Evolutionary conservation across 2,329 filamentous ascomycete species (phyloP), one percentile per base, ranked within the genome.

Genomic region (Xylariaceae sp.): DNA sequence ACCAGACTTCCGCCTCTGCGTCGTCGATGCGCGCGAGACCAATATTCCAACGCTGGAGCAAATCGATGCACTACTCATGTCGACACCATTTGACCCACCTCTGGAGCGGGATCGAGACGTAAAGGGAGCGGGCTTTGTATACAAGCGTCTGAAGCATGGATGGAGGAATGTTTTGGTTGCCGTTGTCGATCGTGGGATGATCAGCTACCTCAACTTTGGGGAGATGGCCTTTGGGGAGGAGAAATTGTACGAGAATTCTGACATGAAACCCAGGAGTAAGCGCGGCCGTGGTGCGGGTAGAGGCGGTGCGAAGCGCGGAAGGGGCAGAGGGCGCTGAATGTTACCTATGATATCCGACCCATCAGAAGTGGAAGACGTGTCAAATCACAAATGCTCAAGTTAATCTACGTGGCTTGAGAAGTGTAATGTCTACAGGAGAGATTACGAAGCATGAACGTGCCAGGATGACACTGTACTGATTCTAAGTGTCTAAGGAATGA

Each of bases 141-240:
- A 95, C 66, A 82, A 86, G 63, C 84, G 89, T 53, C 73, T 97
- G 57, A 93, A 91, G 70, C 85, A 96, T 63, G 94, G 91, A 1
- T 85, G 87, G 68, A 82, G 90, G 58, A 94, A 90, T 69, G 88
- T 94, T 31, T 76, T 97, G 33, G 69, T 99, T 19, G 94, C 92
- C 0, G 82, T 97, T 2, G 91, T 97, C 33, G 94, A 97, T 67
- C 82, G 90, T 57, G 94, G 94, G 0, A 79, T 97, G 18, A 87
- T 92, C 42, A 97, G 93, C 68, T 97, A 93, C 67, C 76, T 97
- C 63, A 77, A 89, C 19, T 79, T 97, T 53, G 84, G 82, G 1
- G 91, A 97, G 73, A 85, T 84, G 11, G 86, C 86, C 1, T 97
- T 97, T 71, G 86, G 79, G 0, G 80, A 83, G 56, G 90, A 96